Evolutionary conservation across 768 basidiomycete species (phyloP), one percentile per base, ranked within the genome.

Genomic region (Hebeloma cylindrosporum): DNA sequence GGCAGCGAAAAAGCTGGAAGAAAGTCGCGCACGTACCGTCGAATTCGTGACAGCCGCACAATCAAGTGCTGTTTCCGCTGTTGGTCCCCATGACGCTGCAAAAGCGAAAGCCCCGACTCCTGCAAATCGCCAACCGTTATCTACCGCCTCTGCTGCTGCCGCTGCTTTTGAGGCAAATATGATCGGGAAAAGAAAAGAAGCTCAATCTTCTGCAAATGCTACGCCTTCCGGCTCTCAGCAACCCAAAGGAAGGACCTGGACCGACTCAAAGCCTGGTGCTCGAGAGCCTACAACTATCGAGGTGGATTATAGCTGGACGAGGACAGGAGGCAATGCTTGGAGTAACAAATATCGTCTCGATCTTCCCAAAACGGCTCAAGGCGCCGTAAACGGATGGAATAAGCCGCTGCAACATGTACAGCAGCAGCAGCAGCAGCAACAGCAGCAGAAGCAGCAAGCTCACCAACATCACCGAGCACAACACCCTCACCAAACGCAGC

Each of bases 301-400:
- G 9, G 39, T 49, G 4, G 56, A 58, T 43, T 49, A 58, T 8
- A 61, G 54, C 34, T 61, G 60, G 60, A 58, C 53, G 18, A 56
- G 52, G 42, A 57, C 54, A 4, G 60, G 60, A 18, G 60, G 60
- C 14, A 62, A 62, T 18, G 38, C 41, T 8, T 60, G 60, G 60
- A 62, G 59, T 42, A 55, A 55, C 25, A 61, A 58, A 40, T 54
- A 51, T 44, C 52, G 51, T 39, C 42, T 28, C 32, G 34, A 54
- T 33, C 51, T 50, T 20, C 49, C 47, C 32, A 53, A 54, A 29
- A 54, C 55, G 53, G 48, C 52, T 10, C 46, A 49, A 34, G 48
- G 50, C 21, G 49, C 50, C 29, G 52, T 52, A 40, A 42, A 48
- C 20, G 40, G 47, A 13, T 58, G 56, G 58, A 37, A 39, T 47